phyloP scores from a whole-genome alignment of 1,284 basidiomycete species.

The Flammula alnicola region DNA sequence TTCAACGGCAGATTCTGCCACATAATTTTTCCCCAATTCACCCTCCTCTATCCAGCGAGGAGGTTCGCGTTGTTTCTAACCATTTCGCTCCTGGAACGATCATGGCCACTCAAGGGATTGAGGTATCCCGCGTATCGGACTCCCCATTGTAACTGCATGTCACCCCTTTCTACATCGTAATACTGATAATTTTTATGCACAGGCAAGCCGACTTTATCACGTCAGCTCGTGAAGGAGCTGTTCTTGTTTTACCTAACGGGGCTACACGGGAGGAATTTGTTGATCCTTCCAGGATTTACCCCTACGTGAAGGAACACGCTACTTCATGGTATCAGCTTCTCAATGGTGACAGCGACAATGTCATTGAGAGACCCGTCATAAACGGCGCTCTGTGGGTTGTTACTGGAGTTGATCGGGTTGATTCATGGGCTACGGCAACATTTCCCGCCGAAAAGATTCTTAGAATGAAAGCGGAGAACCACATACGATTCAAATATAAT shows the following conservation, averaged over 20 bases:
- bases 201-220: conserved; percentile 5
- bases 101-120: not conserved
- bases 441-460: not conserved
- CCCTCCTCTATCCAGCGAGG: not conserved
- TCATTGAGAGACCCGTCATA: not conserved
- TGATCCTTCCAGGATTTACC: conserved; percentile 3
- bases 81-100: not conserved
- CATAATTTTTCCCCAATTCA: not conserved
- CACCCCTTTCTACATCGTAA: no score
- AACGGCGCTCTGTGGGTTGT: not conserved
- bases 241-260: conserved; percentile 13
- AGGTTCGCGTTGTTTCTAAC: not conserved
- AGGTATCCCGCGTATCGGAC: not conserved
- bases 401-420: not conserved
- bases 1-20: not conserved
- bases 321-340: conserved; percentile 4
- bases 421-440: not conserved
- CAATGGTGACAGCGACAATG: conserved; percentile 3
- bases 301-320: conserved; percentile 9
- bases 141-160: not conserved
- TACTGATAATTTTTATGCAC: no score
- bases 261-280: conserved; percentile 12
- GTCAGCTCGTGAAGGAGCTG: conserved; percentile 9
- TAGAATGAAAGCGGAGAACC: not conserved
- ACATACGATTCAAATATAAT: not conserved